Evolutionary conservation across 176 grass and related monocot genomes (phyloP), one percentile per base, ranked within the genome.

Genomic region (Triticum timopheevii): DNA sequence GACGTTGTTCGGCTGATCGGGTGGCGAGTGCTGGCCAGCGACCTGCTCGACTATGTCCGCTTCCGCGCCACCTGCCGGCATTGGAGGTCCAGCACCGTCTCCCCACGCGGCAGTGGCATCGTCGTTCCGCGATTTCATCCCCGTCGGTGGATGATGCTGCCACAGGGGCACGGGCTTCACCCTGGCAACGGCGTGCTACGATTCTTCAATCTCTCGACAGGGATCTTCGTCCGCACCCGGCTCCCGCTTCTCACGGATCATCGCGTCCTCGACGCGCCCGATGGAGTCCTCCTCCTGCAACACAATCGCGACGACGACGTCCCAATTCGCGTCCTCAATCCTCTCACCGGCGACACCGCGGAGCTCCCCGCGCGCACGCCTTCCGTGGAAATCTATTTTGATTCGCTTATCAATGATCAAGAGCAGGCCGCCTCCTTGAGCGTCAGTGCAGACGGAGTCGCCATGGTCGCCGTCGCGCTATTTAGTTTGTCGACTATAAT

Each of bases 11-110:
- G 68, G 19, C 68, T 39, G 4, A 20, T 71, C 19, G 68, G 68
- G 35, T 38, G 35, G 68, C 68, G 10, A 20, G 4, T 73, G 38
- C 20, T 73, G 22, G 69, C 4, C 38, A 3, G 22, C 5, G 36
- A 73, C 38, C 38, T 73, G 69, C 69, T 42, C n/a, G 69, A 73
- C 69, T 73, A 73, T 38, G 69, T 73, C 69, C 35, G 69, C 16
- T 38, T 72, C 20, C 69, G 36, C 2, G 20, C 69, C 35, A 36
- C 39, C 17, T 72, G 69, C 69, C 35, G 4, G 20, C 20, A 72
- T 1, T n/a, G 69, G 69, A 36, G 35, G 35, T 23, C 20, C 68
- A 39, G 19, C 36, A 22, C 20, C 69, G 20, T 40, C 8, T 6
- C 31, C 33, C 76, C 76, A 5, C 54, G 20, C 6, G 76, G 54